phyloP scores from a whole-genome alignment of 2,329 filamentous ascomycete genomes.

The Capronia coronata region DNA sequence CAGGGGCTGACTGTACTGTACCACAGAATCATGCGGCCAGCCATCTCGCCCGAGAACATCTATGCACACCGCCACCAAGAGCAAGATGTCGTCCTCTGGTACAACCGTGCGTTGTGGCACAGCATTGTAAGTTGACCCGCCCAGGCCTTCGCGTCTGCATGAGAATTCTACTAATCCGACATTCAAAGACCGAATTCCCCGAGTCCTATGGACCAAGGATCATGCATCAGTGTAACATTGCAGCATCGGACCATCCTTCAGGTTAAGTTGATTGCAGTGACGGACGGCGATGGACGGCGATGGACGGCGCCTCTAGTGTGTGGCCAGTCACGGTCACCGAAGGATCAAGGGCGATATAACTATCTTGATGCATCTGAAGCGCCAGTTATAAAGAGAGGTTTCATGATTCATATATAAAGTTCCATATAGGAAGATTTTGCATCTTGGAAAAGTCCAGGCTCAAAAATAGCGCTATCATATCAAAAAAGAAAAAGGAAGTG shows the following conservation, averaged over 20 bases:
- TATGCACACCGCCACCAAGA: conserved; percentile 36
- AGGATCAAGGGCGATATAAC: no score
- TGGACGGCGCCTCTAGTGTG: background rate
- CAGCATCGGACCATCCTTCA: conserved; percentile 26
- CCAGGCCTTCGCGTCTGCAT: background rate
- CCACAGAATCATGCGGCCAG: conserved; percentile 37
- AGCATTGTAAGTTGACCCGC: conserved; percentile 32
- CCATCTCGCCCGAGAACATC: conserved; percentile 33
- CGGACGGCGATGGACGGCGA: no score
- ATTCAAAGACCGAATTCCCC: conserved; percentile 32
- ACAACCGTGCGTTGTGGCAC: conserved; percentile 38
- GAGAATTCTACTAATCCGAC: no score
- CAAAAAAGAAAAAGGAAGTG: no score
- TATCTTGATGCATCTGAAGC: no score
- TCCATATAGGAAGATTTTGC: no score
- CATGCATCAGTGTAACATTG: conserved; percentile 38
- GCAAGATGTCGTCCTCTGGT: conserved; percentile 38
- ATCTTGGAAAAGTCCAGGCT: no score
- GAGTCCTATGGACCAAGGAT: conserved; percentile 36
- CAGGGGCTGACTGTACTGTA: background rate
- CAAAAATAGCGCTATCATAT: no score
- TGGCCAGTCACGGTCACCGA: no score
- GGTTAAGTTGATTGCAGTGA: conserved; percentile 3
- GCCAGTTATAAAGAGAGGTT: background rate
- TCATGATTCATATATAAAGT: no score